Conservation (phyloP, 2,329 filamentous ascomycete species). For the Aschersonia sp. region DNA sequence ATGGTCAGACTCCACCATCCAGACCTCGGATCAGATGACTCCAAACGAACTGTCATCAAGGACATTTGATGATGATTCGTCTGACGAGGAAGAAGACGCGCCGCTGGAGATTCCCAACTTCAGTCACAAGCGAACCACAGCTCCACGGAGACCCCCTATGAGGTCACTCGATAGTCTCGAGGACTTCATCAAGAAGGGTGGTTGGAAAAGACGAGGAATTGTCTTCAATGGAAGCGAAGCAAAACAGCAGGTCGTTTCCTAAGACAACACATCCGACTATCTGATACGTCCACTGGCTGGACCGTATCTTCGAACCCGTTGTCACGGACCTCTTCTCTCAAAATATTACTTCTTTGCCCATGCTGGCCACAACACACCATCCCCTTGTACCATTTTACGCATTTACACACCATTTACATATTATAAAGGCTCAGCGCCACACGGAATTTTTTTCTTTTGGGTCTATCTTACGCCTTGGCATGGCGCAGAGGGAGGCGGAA, state of each 20-base stretch:
- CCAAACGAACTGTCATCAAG: constrained; percentile 8
- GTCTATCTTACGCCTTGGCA: too few species aligned
- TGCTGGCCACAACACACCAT: not conserved
- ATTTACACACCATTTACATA: not conserved
- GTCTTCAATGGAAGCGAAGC: constrained; percentile 21
- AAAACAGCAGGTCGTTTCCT: not conserved
- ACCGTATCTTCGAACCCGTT: not conserved
- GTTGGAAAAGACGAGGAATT: constrained; percentile 28
- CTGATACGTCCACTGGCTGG: not conserved
- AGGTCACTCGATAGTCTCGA: constrained; percentile 23
- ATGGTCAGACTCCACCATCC: constrained; percentile 28
- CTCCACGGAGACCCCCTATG: constrained; percentile 21
- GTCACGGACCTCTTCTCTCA: not conserved
- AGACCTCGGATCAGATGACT: constrained; percentile 12
- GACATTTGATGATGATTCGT: constrained; percentile 4
- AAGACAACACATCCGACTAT: not conserved
- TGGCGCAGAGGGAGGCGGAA: too few species aligned
- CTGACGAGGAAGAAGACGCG: constrained; percentile 7
- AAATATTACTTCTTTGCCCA: not conserved
- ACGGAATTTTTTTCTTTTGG: too few species aligned
- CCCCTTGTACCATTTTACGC: not conserved
- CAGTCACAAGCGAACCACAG: constrained; percentile 15
- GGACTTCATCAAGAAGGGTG: constrained; percentile 25
- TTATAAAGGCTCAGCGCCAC: too few species aligned
- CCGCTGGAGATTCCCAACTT: constrained; percentile 17